Conservation (phyloP, 2,329 filamentous ascomycete genomes). For the Epicoccum nigrum region DNA sequence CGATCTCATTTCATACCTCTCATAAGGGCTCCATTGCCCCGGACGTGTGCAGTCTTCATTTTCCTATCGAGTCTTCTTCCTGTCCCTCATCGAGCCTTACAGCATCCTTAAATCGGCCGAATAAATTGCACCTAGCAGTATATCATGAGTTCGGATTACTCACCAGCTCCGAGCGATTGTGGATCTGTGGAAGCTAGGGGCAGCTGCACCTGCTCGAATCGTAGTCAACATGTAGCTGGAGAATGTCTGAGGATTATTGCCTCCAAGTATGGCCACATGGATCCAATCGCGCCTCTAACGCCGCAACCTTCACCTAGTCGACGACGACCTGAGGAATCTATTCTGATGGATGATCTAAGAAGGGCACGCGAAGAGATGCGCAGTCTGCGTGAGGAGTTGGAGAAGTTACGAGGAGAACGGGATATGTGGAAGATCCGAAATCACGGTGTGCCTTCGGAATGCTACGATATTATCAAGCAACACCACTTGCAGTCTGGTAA, state of each 20-base stretch:
- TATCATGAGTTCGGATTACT: conserved; percentile 3
- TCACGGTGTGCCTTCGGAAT: conserved; percentile 1
- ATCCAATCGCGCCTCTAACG: background rate
- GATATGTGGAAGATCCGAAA: conserved; percentile 8
- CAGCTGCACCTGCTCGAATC: background rate
- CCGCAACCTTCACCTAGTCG: conserved; percentile 1
- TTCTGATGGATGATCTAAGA: conserved; percentile 4
- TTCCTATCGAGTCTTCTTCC: background rate
- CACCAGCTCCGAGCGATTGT: conserved; percentile 6
- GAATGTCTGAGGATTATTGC: conserved; percentile 3
- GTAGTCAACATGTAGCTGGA: background rate
- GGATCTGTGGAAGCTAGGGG: background rate
- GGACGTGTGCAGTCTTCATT: background rate
- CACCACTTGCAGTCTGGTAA: background rate
- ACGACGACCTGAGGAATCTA: conserved; percentile 4
- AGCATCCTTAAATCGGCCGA: too few relatives aligned
- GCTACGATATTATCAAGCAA: conserved; percentile 7
- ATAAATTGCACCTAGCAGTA: too few relatives aligned
- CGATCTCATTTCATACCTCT: background rate
- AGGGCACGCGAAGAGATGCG: conserved; percentile 4
- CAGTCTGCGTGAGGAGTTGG: conserved; percentile 4
- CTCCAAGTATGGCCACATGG: background rate
- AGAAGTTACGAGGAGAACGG: background rate
- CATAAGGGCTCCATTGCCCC: background rate
- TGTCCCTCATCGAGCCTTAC: background rate